Conservation (phyloP, 768 basidiomycete genomes). For the Pholiota molesta region DNA sequence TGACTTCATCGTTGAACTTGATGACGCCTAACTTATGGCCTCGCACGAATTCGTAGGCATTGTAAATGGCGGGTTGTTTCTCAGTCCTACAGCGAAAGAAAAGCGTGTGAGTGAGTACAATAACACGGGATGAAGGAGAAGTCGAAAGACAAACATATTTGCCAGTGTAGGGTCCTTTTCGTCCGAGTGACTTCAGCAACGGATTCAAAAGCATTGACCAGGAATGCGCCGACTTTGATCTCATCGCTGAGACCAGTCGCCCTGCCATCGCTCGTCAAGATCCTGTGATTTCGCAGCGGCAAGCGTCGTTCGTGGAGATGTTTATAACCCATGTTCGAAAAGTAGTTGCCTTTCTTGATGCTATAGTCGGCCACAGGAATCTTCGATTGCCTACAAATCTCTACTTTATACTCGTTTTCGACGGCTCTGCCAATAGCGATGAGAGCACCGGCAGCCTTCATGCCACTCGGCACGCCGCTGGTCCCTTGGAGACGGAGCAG, state of each 20-base stretch:
- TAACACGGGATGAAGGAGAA: neutral
- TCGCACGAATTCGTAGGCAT: conserved; percentile 91
- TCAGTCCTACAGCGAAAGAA: conserved; percentile 54
- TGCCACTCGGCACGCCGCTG: conserved; percentile 79
- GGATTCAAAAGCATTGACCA: conserved; percentile 85
- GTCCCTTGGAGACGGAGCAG: conserved; percentile 79
- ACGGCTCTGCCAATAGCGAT: conserved; percentile 81
- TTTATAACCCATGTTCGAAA: conserved; percentile 61
- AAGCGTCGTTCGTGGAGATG: conserved; percentile 67
- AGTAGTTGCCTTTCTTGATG: conserved; percentile 44
- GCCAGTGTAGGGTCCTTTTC: conserved; percentile 59
- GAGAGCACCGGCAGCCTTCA: conserved; percentile 88
- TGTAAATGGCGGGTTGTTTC: conserved; percentile 87
- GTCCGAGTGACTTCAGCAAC: conserved; percentile 75
- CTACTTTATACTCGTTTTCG: conserved; percentile 89
- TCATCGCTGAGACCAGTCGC: conserved; percentile 81
- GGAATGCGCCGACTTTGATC: conserved; percentile 78
- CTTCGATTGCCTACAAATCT: conserved; percentile 69
- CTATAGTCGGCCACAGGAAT: conserved; percentile 50
- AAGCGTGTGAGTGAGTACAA: conserved; percentile 37
- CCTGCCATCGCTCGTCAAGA: conserved; percentile 73
- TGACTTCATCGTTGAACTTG: conserved; percentile 79
- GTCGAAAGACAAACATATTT: conserved; percentile 55
- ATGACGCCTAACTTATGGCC: conserved; percentile 94
- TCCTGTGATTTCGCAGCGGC: conserved; percentile 65